These are phyloP conservation scores for Schizochytrium sp. DNA, from an alignment of 108 stramenopile genomes.

Conservation along the genomic window DNA sequence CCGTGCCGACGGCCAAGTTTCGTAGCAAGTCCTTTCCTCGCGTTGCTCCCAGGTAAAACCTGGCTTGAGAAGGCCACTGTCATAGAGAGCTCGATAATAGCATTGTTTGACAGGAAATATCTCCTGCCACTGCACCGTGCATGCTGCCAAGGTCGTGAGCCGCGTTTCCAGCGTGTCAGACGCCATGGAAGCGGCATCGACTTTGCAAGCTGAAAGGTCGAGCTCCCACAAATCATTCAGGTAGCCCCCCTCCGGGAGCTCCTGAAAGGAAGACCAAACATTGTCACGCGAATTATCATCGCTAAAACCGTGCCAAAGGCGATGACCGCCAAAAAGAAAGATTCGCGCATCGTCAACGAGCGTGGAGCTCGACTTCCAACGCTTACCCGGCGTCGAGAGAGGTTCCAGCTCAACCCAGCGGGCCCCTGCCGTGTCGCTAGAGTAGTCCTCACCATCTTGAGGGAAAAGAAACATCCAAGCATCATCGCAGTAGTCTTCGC, in stretches of 20 bases:
- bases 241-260: slow-evolving; percentile 62
- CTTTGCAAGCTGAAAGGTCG: slow-evolving; percentile 1
- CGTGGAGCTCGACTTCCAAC: neutral
- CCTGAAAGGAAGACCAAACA: slow-evolving; percentile 43
- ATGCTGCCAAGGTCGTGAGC: neutral
- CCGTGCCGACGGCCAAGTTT: slow-evolving; percentile 57
- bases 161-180: neutral
- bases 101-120: slow-evolving; percentile 35
- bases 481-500: slow-evolving; percentile 75
- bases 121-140: neutral
- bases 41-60: slow-evolving; percentile 57
- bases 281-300: slow-evolving; percentile 60
- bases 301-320: slow-evolving; percentile 72
- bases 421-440: neutral
- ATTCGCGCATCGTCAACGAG: slow-evolving; percentile 25
- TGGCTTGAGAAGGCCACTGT: slow-evolving; percentile 45
- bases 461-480: slow-evolving; percentile 55
- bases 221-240: slow-evolving; percentile 67
- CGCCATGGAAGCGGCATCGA: neutral
- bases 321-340: slow-evolving; percentile 68
- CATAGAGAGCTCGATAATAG: slow-evolving; percentile 30
- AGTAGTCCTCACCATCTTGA: neutral
- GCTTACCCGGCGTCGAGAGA: neutral
- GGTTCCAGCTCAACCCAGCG: slow-evolving; percentile 10
- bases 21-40: slow-evolving; percentile 49